A percentile compares a stretch with the other conserved stretches of the same genome.
These are phyloP conservation scores for Metschnikowia gelsemii DNA, from an alignment of 805 yeast species.

Conservation along the genomic window DNA sequence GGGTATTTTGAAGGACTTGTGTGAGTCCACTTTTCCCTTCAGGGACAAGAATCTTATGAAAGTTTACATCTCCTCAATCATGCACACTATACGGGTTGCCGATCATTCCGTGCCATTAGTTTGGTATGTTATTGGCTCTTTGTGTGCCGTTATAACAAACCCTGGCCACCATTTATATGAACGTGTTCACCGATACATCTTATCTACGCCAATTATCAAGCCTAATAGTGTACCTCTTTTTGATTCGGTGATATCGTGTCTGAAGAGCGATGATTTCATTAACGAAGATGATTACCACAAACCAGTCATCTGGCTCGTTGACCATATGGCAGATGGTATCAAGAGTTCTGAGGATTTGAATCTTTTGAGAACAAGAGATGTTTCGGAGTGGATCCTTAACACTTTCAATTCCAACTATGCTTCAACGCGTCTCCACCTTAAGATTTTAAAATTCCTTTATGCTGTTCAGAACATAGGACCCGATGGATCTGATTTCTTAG, in stretches of 20 bases:
- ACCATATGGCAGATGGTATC: conserved; percentile 47
- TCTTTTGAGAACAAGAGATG: conserved; percentile 50
- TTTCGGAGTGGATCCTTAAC: conserved; percentile 67
- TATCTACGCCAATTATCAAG: conserved; percentile 51
- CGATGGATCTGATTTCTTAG: conserved; percentile 55
- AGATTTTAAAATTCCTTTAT: conserved; percentile 44
- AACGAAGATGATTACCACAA: conserved; percentile 52
- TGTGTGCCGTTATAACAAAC: conserved; percentile 56
- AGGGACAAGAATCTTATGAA: conserved; percentile 58
- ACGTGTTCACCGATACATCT: conserved; percentile 61
- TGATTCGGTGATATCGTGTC: conserved; percentile 33
- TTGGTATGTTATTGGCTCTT: conserved; percentile 53
- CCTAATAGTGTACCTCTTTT: conserved; percentile 47
- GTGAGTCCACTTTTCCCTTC: conserved; percentile 35
- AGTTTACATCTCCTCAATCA: conserved; percentile 49
- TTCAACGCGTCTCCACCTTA: conserved; percentile 37
- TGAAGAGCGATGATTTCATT: conserved; percentile 22
- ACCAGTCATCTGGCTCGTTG: conserved; percentile 67
- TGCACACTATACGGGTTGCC: conserved; percentile 32
- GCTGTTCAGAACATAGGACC: conserved; percentile 49
- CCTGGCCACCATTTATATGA: conserved; percentile 80
- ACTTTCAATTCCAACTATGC: conserved; percentile 48
- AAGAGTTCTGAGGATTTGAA: conserved; percentile 51
- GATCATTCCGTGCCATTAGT: conserved; percentile 27
- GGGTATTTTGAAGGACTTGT: conserved; percentile 43